These are phyloP conservation scores for Pilatotrama ljubarskyi DNA, from an alignment of 768 basidiomycete genomes.

Conservation along the genomic window DNA sequence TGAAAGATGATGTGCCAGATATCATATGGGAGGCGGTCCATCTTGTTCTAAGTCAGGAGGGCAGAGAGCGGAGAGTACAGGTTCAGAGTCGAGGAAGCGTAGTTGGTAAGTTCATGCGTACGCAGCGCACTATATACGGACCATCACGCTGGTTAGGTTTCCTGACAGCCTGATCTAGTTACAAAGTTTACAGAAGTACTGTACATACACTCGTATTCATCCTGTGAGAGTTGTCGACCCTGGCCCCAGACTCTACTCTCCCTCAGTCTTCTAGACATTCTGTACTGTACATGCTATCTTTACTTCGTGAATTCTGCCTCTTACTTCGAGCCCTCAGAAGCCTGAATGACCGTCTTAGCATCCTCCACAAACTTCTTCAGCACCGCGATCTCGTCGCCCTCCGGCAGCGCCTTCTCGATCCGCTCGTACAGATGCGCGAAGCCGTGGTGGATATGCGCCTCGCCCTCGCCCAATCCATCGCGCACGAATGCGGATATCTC, in stretches of 20 bases:
- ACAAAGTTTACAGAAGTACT: too few relatives aligned
- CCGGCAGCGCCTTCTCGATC: constrained; percentile 39
- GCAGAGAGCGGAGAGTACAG: background rate
- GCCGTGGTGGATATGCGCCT: constrained; percentile 48
- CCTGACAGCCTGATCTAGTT: too few relatives aligned
- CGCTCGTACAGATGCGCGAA: constrained; percentile 47
- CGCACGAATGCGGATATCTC: constrained; percentile 59
- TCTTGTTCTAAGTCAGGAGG: background rate
- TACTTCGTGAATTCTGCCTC: too few relatives aligned
- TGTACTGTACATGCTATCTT: too few relatives aligned
- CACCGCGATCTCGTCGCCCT: constrained; percentile 38
- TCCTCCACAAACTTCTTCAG: constrained; percentile 47
- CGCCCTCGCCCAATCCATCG: constrained; percentile 21
- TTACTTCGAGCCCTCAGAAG: background rate
- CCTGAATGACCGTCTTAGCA: constrained; percentile 35
- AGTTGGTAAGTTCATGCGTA: too few relatives aligned
- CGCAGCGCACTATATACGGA: too few relatives aligned
- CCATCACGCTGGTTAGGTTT: too few relatives aligned
- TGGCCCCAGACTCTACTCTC: too few relatives aligned
- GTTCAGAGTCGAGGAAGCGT: too few relatives aligned
- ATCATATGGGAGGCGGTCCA: constrained; percentile 13
- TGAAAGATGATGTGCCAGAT: constrained; percentile 17
- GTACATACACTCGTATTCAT: too few relatives aligned
- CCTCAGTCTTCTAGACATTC: too few relatives aligned
- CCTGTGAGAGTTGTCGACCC: too few relatives aligned